phyloP scores from a whole-genome alignment of 805 yeast genomes.

The Geotrichum ghanense region DNA sequence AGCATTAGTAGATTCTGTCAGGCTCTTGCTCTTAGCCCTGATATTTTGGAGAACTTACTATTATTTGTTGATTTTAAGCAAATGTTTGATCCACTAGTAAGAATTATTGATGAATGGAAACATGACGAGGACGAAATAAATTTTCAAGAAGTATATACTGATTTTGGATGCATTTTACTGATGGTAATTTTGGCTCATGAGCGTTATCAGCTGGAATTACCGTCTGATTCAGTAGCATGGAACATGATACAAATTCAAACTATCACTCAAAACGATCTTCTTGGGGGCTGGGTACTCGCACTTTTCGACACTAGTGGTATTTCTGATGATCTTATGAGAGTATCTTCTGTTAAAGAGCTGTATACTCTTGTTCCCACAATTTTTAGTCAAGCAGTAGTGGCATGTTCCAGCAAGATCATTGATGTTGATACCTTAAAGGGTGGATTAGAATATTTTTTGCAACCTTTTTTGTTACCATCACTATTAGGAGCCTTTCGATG shows the following conservation, averaged over 20 bases:
- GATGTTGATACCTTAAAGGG: conserved; percentile 51
- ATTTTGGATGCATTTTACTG: conserved; percentile 52
- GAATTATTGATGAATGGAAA: conserved; percentile 39
- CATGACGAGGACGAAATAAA: conserved; percentile 45
- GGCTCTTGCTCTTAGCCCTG: conserved; percentile 35
- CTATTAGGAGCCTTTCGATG: conserved; percentile 43
- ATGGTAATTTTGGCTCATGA: conserved; percentile 32
- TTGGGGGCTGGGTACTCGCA: conserved; percentile 70
- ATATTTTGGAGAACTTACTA: conserved; percentile 33
- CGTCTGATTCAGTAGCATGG: neutral
- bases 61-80: conserved; percentile 35
- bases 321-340: conserved; percentile 68
- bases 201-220: conserved; percentile 28
- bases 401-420: conserved; percentile 43
- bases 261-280: conserved; percentile 18
- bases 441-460: conserved; percentile 80
- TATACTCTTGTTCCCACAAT: conserved; percentile 61
- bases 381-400: conserved; percentile 58
- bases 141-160: conserved; percentile 55
- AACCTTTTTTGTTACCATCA: conserved; percentile 57
- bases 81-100: conserved; percentile 35
- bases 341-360: conserved; percentile 55
- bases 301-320: conserved; percentile 75
- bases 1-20: conserved; percentile 41
- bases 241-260: neutral